A percentile compares a stretch with the other conserved stretches of the same genome.
These are phyloP conservation scores for Blastobotrys raffinosifermentans DNA, from an alignment of 1,139 yeast species.

Conservation along the genomic window DNA sequence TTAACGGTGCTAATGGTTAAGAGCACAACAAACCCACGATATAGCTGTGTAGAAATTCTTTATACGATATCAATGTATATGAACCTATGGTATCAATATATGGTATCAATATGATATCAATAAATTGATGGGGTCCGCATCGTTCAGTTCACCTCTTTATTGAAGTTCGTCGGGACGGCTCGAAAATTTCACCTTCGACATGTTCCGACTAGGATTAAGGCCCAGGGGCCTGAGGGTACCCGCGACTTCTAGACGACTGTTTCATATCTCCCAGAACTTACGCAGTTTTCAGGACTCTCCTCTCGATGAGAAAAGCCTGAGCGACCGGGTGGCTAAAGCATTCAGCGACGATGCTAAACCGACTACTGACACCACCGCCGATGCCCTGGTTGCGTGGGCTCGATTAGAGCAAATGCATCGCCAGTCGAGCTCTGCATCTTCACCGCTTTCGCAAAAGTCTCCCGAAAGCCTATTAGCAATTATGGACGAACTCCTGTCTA, in stretches of 20 bases:
- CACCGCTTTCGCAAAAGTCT: conserved; percentile 18
- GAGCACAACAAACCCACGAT: no score
- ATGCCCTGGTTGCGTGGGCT: conserved; percentile 20
- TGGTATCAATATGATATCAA: no score
- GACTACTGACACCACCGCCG: conserved; percentile 4
- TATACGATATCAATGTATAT: no score
- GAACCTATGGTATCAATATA: no score
- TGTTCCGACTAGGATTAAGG: neutral
- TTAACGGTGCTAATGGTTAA: no score
- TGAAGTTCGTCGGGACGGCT: no score
- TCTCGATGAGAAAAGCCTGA: conserved; percentile 3
- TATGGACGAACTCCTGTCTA: conserved; percentile 17
- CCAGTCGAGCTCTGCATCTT: conserved; percentile 17
- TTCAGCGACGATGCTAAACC: neutral
- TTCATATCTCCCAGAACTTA: no score
- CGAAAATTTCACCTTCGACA: neutral
- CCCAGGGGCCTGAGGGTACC: no score
- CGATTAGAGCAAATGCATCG: conserved; percentile 14
- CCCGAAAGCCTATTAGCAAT: conserved; percentile 17
- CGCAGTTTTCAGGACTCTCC: conserved; percentile 5
- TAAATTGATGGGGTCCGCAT: no score
- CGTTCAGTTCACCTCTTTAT: no score
- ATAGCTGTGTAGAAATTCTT: no score
- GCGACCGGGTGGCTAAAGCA: neutral
- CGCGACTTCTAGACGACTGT: no score